A percentile compares a stretch with the other conserved stretches of the same genome.
These are phyloP conservation scores for Decorospora gaudefroyi DNA, from an alignment of 2,329 filamentous ascomycete species.

Conservation along the genomic window DNA sequence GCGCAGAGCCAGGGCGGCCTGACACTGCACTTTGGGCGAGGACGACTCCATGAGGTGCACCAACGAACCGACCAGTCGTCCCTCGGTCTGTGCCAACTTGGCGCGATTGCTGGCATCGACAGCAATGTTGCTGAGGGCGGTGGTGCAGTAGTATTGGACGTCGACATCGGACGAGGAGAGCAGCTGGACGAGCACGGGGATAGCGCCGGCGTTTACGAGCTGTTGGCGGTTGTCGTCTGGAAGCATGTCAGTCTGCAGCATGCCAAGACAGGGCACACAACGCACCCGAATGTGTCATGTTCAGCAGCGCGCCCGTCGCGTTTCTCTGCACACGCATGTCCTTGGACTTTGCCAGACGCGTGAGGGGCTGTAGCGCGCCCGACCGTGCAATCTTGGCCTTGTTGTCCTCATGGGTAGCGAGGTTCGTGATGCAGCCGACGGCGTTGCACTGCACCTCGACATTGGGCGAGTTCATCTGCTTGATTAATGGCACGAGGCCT, in stretches of 20 bases:
- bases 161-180: constrained; percentile 92
- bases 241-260: constrained; percentile 24
- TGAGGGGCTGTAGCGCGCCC: constrained; percentile 87
- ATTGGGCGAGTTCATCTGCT: constrained; percentile 97
- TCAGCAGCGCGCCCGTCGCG: constrained; percentile 91
- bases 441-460: constrained; percentile 99
- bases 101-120: constrained; percentile 90
- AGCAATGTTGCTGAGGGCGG: constrained; percentile 96
- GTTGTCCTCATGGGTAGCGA: constrained; percentile 98
- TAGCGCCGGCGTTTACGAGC: constrained; percentile 95
- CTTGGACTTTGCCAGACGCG: constrained; percentile 90
- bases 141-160: constrained; percentile 99
- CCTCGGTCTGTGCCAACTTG: constrained; percentile 86
- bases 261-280: neutral
- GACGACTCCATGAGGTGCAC: constrained; percentile 97
- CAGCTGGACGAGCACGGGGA: constrained; percentile 93
- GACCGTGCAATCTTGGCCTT: constrained; percentile 98
- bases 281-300: constrained; percentile 98
- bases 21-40: constrained; percentile 91
- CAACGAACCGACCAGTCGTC: constrained; percentile 87
- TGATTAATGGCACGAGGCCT: constrained; percentile 86
- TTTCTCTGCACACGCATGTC: constrained; percentile 99
- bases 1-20: constrained; percentile 89
- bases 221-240: constrained; percentile 96
- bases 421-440: constrained; percentile 96